Percentiles rank a stretch among this genome's conserved stretches.
These are phyloP conservation scores for Zoysia matrella DNA, from an alignment of 202 grass and related monocot species.

Conservation along the genomic window DNA sequence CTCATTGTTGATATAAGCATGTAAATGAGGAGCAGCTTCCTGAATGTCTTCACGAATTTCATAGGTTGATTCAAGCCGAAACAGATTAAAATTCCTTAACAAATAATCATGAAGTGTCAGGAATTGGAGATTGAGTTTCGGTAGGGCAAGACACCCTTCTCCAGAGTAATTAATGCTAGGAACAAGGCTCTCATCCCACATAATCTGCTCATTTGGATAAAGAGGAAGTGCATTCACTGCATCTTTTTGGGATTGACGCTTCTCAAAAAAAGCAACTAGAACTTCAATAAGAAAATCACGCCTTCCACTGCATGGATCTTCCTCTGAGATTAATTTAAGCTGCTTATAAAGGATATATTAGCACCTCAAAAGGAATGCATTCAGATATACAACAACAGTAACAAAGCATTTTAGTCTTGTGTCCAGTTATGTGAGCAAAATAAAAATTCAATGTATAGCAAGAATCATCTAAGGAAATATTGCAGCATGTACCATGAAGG, in stretches of 20 bases:
- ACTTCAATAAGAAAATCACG: slow-evolving; percentile 95
- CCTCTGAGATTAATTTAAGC: slow-evolving; percentile 93
- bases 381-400: neutral
- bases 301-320: slow-evolving; percentile 74
- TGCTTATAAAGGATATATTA: slow-evolving; percentile 62
- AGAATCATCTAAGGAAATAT: slow-evolving; percentile 33
- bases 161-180: slow-evolving; percentile 99
- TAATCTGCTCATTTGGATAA: slow-evolving; percentile 99
- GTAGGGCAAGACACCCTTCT: slow-evolving; percentile 95
- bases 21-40: slow-evolving; percentile 94
- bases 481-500: neutral
- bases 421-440: slow-evolving; percentile 17
- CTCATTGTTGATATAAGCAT: slow-evolving; percentile 96
- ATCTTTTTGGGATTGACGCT: slow-evolving; percentile 95
- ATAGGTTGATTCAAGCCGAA: slow-evolving; percentile 98
- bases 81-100: slow-evolving; percentile 97
- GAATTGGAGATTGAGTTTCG: slow-evolving; percentile 99
- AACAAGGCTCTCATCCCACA: slow-evolving; percentile 99
- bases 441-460: slow-evolving; percentile 5
- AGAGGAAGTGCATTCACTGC: slow-evolving; percentile 97
- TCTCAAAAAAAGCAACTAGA: slow-evolving; percentile 91
- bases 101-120: slow-evolving; percentile 98
- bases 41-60: slow-evolving; percentile 99
- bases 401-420: neutral
- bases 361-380: slow-evolving; percentile 23